A percentile compares a stretch with the other conserved stretches of the same genome.
Conservation (phyloP, 345 rosid species). For the Rhodomyrtus tomentosa region DNA sequence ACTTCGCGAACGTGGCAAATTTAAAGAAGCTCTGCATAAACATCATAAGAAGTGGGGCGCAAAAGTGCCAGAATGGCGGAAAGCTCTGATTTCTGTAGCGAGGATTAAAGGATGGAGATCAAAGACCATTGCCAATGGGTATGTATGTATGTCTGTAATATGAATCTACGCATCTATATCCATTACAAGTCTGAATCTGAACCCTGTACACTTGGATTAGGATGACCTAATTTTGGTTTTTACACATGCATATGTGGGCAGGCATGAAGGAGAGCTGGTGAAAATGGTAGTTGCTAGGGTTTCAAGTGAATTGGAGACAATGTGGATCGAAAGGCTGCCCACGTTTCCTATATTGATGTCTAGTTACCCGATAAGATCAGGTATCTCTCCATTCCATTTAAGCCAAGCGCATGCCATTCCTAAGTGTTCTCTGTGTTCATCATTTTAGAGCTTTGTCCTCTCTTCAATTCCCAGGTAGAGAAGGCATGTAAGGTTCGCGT, state of each 20-base stretch:
- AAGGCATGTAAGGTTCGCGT: background rate
- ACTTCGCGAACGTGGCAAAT: fast-evolving
- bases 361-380: background rate
- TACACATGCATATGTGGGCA: background rate
- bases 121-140: background rate
- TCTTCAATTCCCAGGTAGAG: background rate
- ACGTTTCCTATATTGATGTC: background rate
- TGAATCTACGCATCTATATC: too few species aligned
- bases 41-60: too few species aligned
- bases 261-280: too few species aligned
- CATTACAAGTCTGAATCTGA: too few species aligned
- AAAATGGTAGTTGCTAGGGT: background rate
- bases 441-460: background rate
- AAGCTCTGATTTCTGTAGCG: background rate
- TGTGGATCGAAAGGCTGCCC: background rate
- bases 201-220: background rate
- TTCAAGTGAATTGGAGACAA: background rate
- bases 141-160: background rate
- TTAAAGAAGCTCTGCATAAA: background rate
- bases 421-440: background rate
- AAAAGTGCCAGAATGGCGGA: background rate
- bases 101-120: background rate
- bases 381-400: background rate
- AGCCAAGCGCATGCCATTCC: background rate
- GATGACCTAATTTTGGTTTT: background rate